Conservation (phyloP, 1,284 basidiomycete species). For the Athelia psychrophila region DNA sequence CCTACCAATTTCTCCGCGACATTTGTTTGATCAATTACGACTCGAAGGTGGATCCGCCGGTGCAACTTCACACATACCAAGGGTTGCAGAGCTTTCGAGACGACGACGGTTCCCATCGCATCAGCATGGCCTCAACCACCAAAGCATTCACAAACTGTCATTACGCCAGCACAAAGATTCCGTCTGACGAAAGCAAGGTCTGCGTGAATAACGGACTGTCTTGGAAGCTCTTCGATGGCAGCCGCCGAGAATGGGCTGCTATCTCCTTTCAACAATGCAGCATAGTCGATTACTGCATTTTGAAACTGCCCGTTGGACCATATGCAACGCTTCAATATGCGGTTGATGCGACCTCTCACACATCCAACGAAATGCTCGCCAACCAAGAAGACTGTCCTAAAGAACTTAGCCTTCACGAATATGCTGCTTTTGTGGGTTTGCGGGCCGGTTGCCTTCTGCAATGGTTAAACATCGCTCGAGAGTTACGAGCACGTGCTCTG, state of each 20-base stretch:
- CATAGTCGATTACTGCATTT: slow-evolving; percentile 6
- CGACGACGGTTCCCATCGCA: neutral
- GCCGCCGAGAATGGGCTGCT: slow-evolving; percentile 7
- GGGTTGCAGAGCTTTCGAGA: neutral
- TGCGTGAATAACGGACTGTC: slow-evolving; percentile 18
- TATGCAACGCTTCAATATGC: slow-evolving; percentile 19
- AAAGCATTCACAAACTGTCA: slow-evolving; percentile 21
- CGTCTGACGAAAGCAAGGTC: slow-evolving; percentile 9
- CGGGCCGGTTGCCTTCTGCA: slow-evolving; percentile 24
- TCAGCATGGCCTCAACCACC: slow-evolving; percentile 21
- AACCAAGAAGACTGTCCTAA: slow-evolving; percentile 19
- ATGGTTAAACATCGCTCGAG: slow-evolving; percentile 29
- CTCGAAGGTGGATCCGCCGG: slow-evolving; percentile 12
- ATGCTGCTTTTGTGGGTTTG: slow-evolving; percentile 22
- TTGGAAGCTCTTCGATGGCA: slow-evolving; percentile 14
- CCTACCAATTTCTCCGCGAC: slow-evolving; percentile 3
- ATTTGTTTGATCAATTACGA: no score
- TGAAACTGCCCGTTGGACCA: slow-evolving; percentile 7
- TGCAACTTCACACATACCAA: slow-evolving; percentile 3
- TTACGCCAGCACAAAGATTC: slow-evolving; percentile 16
- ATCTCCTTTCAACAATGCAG: slow-evolving; percentile 6
- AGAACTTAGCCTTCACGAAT: slow-evolving; percentile 21
- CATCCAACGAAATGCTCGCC: slow-evolving; percentile 25
- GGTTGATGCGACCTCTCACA: slow-evolving; percentile 18
- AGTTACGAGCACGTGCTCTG: slow-evolving; percentile 18